Conservation (phyloP, 1,139 yeast species). For the Suhomyces bolitotheri region DNA sequence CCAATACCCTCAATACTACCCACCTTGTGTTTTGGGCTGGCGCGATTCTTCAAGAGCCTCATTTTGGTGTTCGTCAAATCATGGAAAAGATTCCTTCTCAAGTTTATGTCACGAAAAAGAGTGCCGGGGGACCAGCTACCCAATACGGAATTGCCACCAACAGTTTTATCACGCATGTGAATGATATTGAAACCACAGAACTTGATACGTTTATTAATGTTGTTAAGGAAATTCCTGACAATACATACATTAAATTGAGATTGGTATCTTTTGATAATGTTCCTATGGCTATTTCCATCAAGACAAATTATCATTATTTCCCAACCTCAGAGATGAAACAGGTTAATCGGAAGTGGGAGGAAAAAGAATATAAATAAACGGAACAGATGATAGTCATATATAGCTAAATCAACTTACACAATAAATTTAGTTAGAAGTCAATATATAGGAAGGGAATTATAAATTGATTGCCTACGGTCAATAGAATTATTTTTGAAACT, state of each 20-base stretch:
- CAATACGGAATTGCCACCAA: slow-evolving; percentile 81
- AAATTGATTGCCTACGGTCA: no score
- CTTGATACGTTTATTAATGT: slow-evolving; percentile 64
- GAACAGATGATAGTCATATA: no score
- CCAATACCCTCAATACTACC: slow-evolving; percentile 60
- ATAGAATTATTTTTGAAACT: no score
- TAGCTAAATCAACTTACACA: no score
- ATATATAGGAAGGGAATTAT: no score
- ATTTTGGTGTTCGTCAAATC: slow-evolving; percentile 57
- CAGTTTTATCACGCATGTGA: slow-evolving; percentile 85
- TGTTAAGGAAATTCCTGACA: slow-evolving; percentile 69
- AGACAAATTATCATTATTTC: slow-evolving; percentile 88
- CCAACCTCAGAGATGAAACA: slow-evolving; percentile 72
- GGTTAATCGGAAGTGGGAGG: slow-evolving; percentile 51
- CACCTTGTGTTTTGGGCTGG: slow-evolving; percentile 83
- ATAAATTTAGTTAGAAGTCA: no score
- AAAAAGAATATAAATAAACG: slow-evolving; percentile 29
- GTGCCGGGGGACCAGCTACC: slow-evolving; percentile 81
- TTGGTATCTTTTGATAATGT: slow-evolving; percentile 82
- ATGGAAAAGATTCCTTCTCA: slow-evolving; percentile 78
- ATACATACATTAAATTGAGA: slow-evolving; percentile 77
- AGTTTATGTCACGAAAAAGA: slow-evolving; percentile 72
- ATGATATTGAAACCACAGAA: slow-evolving; percentile 71
- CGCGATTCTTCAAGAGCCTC: slow-evolving; percentile 60
- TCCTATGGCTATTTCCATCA: slow-evolving; percentile 81